A percentile compares a stretch with the other conserved stretches of the same genome.
Evolutionary conservation across 768 basidiomycete genomes (phyloP).

Genomic region (Amanita molliuscula): DNA sequence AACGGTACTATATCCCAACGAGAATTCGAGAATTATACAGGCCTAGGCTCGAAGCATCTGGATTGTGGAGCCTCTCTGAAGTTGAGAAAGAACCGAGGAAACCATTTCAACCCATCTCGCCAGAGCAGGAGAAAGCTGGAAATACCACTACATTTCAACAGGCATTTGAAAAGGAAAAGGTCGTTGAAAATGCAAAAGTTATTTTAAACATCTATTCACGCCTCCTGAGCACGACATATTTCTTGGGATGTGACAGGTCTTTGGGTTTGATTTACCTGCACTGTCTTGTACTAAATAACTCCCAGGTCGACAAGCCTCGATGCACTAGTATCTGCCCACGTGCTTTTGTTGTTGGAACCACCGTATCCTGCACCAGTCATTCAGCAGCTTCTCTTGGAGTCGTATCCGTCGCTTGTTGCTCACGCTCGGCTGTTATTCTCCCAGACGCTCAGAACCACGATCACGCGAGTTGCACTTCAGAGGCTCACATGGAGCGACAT

Average conservation of each 20-base stretch:
- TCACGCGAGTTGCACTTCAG: background rate
- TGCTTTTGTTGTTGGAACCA: conserved; percentile 47
- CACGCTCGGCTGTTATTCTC: conserved; percentile 45
- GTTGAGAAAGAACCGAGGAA: conserved; percentile 36
- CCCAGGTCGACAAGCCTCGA: conserved; percentile 56
- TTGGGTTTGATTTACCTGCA: conserved; percentile 7
- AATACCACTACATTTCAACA: conserved; percentile 30
- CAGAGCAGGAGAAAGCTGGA: conserved; percentile 20
- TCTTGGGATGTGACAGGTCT: conserved; percentile 37
- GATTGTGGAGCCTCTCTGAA: conserved; percentile 44
- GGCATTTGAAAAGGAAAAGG: conserved; percentile 60
- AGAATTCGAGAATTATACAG: conserved; percentile 49
- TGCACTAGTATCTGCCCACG: conserved; percentile 55
- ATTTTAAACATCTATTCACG: conserved; percentile 49
- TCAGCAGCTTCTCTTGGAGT: conserved; percentile 39
- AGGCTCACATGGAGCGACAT: conserved; percentile 20
- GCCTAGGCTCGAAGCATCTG: conserved; percentile 49
- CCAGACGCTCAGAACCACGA: background rate
- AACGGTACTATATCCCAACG: conserved; percentile 62
- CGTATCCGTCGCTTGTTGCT: conserved; percentile 45
- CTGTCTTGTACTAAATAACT: conserved; percentile 6
- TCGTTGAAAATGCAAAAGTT: conserved; percentile 46
- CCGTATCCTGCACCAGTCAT: conserved; percentile 55
- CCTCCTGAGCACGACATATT: conserved; percentile 41
- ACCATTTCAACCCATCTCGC: conserved; percentile 23